Base-by-base conservation (phyloP, 2,329 filamentous ascomycete species). In the Beauveria caledonica region DNA sequence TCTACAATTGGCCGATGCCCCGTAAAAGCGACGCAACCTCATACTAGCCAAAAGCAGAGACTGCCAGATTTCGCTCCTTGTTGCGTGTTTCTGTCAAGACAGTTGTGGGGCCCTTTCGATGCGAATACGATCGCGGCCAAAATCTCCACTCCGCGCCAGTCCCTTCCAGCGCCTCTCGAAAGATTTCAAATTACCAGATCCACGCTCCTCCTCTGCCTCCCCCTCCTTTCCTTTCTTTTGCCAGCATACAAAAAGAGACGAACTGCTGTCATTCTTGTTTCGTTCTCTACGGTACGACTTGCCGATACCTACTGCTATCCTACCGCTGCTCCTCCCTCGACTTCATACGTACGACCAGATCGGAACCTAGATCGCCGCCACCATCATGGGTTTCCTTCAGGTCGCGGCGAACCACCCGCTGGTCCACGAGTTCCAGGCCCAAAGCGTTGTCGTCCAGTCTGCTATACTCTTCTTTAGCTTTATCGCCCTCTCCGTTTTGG, bases 401-500 rank as follows among this genome's bases (percentile, higher is more conserved):
- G 76, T 82, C 40, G 67, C 79, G 62, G 73, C 74, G 70, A 75
- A 77, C 68, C 73, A 72, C 65, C 81, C 78, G 67, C 71, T 80
- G 73, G 74, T 74, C 71, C 76, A 80, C 66, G 74, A 78, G 66
- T 80, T 80, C 71, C 73, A 74, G 54, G 68, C 76, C 65, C 76
- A 84, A 64, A 76, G 78, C 21, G 71, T 75, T 27, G 76, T 70
- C 29, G 72, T 75, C 62, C 81, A 85, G 72, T 70, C 81, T 48
- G 77, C 70, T 62, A 71, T 79, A 61, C 73, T 73, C 52, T 59
- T 82, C 33, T 72, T 66, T 40, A 71, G 69, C 46, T 70, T 83
- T 62, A 49, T 87, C 63, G 71, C 76, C 39, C 54, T 86, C 61
- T 73, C 85, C 19, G 82, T 97, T 60, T 71, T 89, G 62, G 69